phyloP scores from a whole-genome alignment of 257 asterid genomes.

The Solanum clarkiae region DNA sequence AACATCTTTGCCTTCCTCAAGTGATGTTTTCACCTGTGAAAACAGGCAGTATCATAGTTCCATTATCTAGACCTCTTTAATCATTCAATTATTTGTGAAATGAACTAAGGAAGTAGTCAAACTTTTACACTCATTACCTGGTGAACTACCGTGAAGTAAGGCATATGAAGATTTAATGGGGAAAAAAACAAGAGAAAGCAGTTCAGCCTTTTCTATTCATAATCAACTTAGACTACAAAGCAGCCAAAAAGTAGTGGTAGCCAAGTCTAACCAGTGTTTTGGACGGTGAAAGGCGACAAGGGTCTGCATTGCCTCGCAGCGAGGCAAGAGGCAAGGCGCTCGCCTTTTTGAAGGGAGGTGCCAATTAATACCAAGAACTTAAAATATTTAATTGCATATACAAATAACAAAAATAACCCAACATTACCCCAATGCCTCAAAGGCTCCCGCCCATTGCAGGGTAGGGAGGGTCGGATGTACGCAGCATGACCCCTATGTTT shows the following conservation, averaged over 20 bases:
- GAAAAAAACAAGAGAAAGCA: neutral
- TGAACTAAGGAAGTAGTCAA: neutral
- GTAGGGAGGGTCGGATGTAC: too few relatives aligned
- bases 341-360: neutral
- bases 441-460: too few relatives aligned
- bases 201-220: neutral
- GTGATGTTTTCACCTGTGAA: conserved; percentile 50
- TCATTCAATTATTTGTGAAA: neutral
- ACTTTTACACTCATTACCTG: neutral
- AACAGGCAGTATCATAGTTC: neutral
- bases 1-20: conserved; percentile 75
- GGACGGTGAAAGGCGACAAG: neutral
- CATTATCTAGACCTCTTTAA: neutral
- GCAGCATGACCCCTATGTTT: too few relatives aligned
- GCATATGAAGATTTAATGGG: neutral
- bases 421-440: too few relatives aligned
- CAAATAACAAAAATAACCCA: neutral
- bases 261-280: neutral
- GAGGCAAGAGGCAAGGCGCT: neutral
- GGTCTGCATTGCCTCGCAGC: neutral
- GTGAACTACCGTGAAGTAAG: neutral
- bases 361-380: neutral
- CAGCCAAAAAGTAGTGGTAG: neutral
- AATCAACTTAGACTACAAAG: neutral
- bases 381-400: neutral